These are phyloP conservation scores for Hortaea sp. DNA, from an alignment of 2,329 filamentous ascomycete genomes.

Conservation along the genomic window DNA sequence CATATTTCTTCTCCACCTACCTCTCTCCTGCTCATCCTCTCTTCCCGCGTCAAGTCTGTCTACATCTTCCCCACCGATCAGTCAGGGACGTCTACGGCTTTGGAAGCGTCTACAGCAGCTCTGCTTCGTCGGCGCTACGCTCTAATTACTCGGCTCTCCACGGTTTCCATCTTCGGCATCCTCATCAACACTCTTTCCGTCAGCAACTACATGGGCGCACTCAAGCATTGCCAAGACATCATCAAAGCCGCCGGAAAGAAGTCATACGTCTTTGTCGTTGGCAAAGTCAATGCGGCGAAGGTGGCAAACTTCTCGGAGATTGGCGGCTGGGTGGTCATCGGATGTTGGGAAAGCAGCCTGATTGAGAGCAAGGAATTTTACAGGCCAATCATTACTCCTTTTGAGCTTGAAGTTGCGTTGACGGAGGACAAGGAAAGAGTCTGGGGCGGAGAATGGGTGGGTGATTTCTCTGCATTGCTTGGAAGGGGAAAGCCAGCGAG, in stretches of 20 bases:
- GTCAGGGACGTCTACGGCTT: constrained; percentile 17
- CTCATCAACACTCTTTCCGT: constrained; percentile 92
- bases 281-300: constrained; percentile 91
- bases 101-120: constrained; percentile 43
- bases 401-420: constrained; percentile 74
- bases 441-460: constrained; percentile 85
- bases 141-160: constrained; percentile 68
- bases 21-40: constrained; percentile 76
- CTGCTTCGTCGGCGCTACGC: constrained; percentile 78
- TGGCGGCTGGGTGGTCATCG: constrained; percentile 92
- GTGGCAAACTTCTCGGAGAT: constrained; percentile 94
- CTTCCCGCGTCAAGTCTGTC: constrained; percentile 67
- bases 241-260: constrained; percentile 83
- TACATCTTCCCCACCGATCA: constrained; percentile 60
- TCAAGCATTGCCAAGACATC: constrained; percentile 60
- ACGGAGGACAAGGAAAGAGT: constrained; percentile 63
- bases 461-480: constrained; percentile 66
- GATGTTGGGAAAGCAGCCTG: constrained; percentile 93
- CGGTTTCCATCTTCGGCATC: constrained; percentile 80
- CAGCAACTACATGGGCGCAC: constrained; percentile 75
- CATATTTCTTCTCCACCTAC: constrained; percentile 74
- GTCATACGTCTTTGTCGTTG: constrained; percentile 90
- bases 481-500: constrained; percentile 20
- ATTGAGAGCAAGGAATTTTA: constrained; percentile 85
- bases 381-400: constrained; percentile 85